Conservation (phyloP, 805 yeast genomes). For the Kodamaea hsintzibuensis region DNA sequence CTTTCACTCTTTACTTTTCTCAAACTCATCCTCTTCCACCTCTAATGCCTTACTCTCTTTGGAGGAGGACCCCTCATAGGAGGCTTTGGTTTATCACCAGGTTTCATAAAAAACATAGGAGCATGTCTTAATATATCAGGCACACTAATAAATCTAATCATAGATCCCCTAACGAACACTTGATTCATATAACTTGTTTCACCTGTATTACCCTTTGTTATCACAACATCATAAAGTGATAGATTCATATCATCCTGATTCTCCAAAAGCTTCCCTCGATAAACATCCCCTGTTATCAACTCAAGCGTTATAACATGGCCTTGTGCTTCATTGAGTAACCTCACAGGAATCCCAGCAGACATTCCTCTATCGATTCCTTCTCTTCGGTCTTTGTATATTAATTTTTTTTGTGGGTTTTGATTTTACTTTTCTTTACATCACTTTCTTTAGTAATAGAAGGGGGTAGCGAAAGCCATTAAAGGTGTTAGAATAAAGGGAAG, state of each 20-base stretch:
- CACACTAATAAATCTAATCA: slow-evolving; percentile 76
- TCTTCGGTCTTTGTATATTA: background rate
- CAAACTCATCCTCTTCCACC: too few relatives aligned
- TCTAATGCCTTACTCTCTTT: slow-evolving; percentile 29
- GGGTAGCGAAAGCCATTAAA: background rate
- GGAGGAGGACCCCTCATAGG: slow-evolving; percentile 54
- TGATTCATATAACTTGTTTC: slow-evolving; percentile 73
- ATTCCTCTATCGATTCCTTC: background rate
- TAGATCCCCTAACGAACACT: slow-evolving; percentile 90
- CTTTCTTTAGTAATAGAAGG: background rate
- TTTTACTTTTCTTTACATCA: background rate
- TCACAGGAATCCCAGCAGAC: slow-evolving; percentile 58
- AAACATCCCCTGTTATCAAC: slow-evolving; percentile 79
- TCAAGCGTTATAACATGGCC: slow-evolving; percentile 87
- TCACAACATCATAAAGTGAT: slow-evolving; percentile 76
- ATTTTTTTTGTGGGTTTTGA: background rate
- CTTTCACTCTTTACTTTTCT: background rate
- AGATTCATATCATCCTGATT: slow-evolving; percentile 95
- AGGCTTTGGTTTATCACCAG: slow-evolving; percentile 62
- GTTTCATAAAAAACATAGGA: slow-evolving; percentile 74
- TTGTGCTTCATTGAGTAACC: slow-evolving; percentile 82
- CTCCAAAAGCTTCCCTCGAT: slow-evolving; percentile 82
- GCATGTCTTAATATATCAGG: slow-evolving; percentile 90
- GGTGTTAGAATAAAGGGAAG: background rate
- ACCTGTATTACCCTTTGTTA: slow-evolving; percentile 69